Percentiles rank a stretch among this genome's conserved stretches.
phyloP scores from a whole-genome alignment of 306 rosid species.

The Rosa multiflora region DNA sequence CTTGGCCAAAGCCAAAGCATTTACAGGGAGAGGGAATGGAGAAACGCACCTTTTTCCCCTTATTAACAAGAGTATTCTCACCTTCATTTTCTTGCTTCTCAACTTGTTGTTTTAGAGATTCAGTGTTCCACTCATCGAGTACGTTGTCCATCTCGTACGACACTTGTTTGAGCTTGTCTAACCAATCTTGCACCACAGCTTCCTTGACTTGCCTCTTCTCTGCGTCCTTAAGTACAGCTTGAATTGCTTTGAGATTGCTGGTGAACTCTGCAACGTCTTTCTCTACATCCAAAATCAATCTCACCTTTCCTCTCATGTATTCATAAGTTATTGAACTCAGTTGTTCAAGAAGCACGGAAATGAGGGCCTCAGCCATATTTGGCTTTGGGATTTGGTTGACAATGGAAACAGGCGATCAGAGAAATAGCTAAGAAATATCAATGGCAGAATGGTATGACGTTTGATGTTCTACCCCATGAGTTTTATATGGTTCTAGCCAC shows the following conservation, averaged over 20 bases:
- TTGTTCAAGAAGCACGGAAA: too few species aligned
- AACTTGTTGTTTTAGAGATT: neutral
- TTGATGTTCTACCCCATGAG: too few species aligned
- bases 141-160: conserved; percentile 16
- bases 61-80: neutral
- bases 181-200: neutral
- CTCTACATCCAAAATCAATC: too few species aligned
- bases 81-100: neutral
- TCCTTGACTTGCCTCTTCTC: conserved; percentile 17
- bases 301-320: too few species aligned
- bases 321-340: too few species aligned
- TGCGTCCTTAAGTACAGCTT: conserved; percentile 17
- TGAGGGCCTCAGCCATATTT: too few species aligned
- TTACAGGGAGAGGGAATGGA: neutral
- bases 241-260: conserved; percentile 3
- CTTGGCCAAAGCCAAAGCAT: neutral
- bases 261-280: neutral
- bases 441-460: too few species aligned
- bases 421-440: too few species aligned
- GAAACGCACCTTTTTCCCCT: conserved; percentile 16
- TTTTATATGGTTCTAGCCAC: too few species aligned
- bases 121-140: conserved; percentile 12
- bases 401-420: too few species aligned
- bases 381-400: too few species aligned
- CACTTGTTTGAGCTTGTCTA: conserved; percentile 15